Percentiles rank a stretch among this genome's conserved stretches.
Evolutionary conservation across 345 rosid species (phyloP).

Genomic region (Salix exigua): DNA sequence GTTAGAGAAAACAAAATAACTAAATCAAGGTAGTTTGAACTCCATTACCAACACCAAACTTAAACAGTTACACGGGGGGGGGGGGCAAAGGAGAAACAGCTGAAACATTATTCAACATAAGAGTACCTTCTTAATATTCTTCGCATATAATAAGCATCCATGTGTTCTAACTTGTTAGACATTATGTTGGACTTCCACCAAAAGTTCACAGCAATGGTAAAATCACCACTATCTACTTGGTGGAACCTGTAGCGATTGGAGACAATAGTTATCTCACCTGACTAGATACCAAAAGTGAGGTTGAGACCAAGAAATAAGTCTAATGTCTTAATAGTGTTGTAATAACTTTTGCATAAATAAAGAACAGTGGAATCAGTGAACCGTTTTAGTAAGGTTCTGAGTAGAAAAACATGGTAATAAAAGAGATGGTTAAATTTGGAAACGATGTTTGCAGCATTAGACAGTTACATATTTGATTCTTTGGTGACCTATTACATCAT

Average conservation of each 20-base stretch:
- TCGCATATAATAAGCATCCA: conserved; percentile 86
- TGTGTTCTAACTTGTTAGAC: conserved; percentile 65
- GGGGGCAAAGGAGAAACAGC: not conserved
- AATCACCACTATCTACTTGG: conserved; percentile 74
- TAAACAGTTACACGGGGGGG: not conserved
- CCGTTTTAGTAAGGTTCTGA: not conserved
- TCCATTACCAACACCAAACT: conserved; percentile 7
- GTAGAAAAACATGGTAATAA: not conserved
- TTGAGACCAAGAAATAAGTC: conserved; percentile 1
- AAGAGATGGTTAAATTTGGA: not conserved
- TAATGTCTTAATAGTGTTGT: not conserved
- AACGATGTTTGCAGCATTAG: not conserved
- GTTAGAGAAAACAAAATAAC: conserved; percentile 16
- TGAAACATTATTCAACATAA: conserved; percentile 7
- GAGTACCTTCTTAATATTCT: conserved; percentile 63
- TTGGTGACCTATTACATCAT: not conserved
- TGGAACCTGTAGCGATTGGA: conserved; percentile 64
- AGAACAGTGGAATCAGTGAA: not conserved
- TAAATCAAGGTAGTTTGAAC: conserved; percentile 22
- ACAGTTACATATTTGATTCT: not conserved
- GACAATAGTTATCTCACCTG: conserved; percentile 21
- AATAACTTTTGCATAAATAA: not conserved
- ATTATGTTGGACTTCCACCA: conserved; percentile 79
- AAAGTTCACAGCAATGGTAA: conserved; percentile 80
- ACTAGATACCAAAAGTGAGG: not conserved